Evolutionary conservation across 305 asterid species (phyloP).

Genomic region (Fraxinus platypoda): DNA sequence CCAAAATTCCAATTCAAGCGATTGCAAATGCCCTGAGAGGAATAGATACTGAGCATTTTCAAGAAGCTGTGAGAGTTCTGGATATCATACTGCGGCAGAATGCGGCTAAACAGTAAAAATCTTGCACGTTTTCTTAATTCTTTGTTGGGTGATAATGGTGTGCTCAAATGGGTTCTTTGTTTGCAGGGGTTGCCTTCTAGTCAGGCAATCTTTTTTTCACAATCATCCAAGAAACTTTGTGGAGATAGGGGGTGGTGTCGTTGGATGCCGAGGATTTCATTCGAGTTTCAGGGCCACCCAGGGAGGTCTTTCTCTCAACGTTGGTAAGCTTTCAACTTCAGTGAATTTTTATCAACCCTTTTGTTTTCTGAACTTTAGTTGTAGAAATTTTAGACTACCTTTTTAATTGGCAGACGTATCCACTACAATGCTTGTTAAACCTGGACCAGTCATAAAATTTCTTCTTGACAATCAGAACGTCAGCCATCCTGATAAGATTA

Average conservation of each 20-base stretch:
- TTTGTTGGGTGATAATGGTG: background rate
- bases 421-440: constrained; percentile 72
- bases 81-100: constrained; percentile 63
- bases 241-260: constrained; percentile 62
- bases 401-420: constrained; percentile 48
- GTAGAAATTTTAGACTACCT: background rate
- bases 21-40: constrained; percentile 54
- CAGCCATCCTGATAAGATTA: constrained; percentile 37
- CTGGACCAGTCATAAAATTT: constrained; percentile 64
- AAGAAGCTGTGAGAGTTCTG: constrained; percentile 65
- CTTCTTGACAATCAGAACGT: constrained; percentile 50
- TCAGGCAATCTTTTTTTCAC: constrained; percentile 68
- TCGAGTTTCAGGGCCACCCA: constrained; percentile 73
- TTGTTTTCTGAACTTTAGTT: background rate
- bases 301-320: constrained; percentile 60
- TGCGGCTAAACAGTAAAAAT: constrained; percentile 61
- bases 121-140: background rate
- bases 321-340: constrained; percentile 37
- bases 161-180: background rate
- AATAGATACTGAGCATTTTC: constrained; percentile 59
- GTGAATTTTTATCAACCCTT: background rate
- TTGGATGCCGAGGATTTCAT: constrained; percentile 68
- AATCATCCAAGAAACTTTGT: constrained; percentile 47
- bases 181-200: constrained; percentile 74
- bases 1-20: constrained; percentile 58